Evolutionary conservation across 495 filamentous ascomycete genomes (phyloP).

Genomic region (Penicillium cinerascens): DNA sequence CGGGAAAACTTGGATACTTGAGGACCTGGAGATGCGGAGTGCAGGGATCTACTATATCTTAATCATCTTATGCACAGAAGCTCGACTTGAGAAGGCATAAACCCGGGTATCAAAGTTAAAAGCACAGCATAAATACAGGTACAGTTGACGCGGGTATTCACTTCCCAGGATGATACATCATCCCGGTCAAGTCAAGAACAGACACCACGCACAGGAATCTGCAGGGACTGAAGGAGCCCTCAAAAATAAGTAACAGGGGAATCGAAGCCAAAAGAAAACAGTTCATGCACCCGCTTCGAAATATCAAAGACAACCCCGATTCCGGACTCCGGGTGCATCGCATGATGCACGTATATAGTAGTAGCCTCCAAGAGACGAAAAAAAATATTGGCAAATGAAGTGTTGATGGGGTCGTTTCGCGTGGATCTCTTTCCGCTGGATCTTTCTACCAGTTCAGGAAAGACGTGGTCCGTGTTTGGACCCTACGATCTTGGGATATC

Average conservation of each 20-base stretch:
- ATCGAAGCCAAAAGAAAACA: background rate
- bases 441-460: background rate
- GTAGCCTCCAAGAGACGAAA: constrained; percentile 1
- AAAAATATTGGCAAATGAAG: constrained; percentile 16
- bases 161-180: background rate
- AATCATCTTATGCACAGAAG: background rate
- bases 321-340: constrained; percentile 15
- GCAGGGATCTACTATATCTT: background rate
- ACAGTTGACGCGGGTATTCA: constrained; percentile 6
- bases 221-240: constrained; percentile 7
- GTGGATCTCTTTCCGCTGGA: constrained; percentile 1
- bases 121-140: constrained; percentile 15
- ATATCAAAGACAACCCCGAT: constrained; percentile 8
- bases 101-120: constrained; percentile 21
- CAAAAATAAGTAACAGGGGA: background rate
- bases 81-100: background rate
- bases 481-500: constrained; percentile 3
- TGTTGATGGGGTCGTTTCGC: constrained; percentile 16
- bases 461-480: background rate
- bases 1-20: background rate
- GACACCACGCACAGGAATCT: constrained; percentile 3
- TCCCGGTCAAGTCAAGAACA: background rate
- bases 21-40: background rate
- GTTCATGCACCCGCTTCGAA: constrained; percentile 10
- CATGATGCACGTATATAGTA: constrained; percentile 14